Base-by-base conservation (phyloP, 2,329 filamentous ascomycete species). In the Teratosphaeria gauchensis region DNA sequence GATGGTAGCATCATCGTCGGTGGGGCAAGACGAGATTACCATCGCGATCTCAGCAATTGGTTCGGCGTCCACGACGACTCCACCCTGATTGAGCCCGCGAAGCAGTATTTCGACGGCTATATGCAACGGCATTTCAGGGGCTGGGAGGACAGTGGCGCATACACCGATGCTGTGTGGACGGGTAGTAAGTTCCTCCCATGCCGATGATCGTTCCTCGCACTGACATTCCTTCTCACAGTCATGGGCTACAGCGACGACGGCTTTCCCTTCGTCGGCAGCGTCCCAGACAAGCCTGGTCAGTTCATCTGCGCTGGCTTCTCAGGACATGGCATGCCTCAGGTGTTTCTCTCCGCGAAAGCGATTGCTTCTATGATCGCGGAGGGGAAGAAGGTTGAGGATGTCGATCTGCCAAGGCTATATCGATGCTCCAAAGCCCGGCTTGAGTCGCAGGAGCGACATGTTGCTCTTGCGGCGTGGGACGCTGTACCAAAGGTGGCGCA, bases 291-390 rank as follows among this genome's bases (percentile, higher is more conserved):
- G 53, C 58, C 68, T 1, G 72, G 71, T 5, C 73, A 78, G 61
- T 77, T 73, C 53, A 69, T 82, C n/a, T 66, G 78, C 24, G 78
- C 75, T 0, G 80, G 79, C 0, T 82, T 81, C 60, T 76, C 74
- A 32, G 80, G 80, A 0, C 78, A 81, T 58, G 80, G 80, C 0
- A 82, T 82, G 78, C 74, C 77, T 0, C 64, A 77, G 28, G 74
- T 79, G 19, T 75, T 76, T 21, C 67, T 77, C 0, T 66, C 72
- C 4, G 73, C 72, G 6, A 74, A 75, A 60, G 76, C 72, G 0
- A 51, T 80, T 8, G 75, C 72, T 1, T 60, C 67, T 28, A 79
- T 81, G 76, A 61, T 78, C 38, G 42, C 57, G 16, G 32, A 59
- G 14, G 61, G 11, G 35, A 42, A 14, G 35, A 16, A 16, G 9